Percentiles rank a stretch among this genome's conserved stretches.
Evolutionary conservation across 768 basidiomycete species (phyloP).

Genomic region (Termitomyces sp.): DNA sequence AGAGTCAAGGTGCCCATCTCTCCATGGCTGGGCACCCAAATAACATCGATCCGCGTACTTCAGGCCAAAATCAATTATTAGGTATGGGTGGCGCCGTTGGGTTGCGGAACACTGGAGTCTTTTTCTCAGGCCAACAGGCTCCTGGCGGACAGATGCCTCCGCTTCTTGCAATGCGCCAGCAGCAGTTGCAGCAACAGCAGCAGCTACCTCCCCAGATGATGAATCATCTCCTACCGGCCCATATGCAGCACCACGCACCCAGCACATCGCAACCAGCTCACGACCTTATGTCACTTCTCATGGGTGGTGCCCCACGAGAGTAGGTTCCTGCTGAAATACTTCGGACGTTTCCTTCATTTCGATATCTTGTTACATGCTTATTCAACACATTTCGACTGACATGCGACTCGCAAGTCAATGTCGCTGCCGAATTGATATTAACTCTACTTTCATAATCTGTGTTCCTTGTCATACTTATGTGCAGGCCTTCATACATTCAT

Average conservation of each 20-base stretch:
- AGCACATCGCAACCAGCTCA: conserved; percentile 52
- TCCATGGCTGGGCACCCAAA: conserved; percentile 46
- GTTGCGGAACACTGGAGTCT: conserved; percentile 40
- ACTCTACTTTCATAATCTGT: conserved; percentile 9
- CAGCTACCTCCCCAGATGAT: conserved; percentile 54
- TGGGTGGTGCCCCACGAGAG: conserved; percentile 69
- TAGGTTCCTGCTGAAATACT: conserved; percentile 28
- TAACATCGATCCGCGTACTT: conserved; percentile 49
- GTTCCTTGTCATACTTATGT: conserved; percentile 9
- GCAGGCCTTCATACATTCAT: conserved; percentile 13
- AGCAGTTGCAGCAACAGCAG: conserved; percentile 31
- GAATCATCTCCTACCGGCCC: conserved; percentile 42
- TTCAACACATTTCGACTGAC: conserved; percentile 1
- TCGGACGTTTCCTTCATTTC: conserved; percentile 8
- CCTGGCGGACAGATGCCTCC: conserved; percentile 35
- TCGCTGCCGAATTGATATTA: conserved; percentile 2
- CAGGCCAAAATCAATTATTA: conserved; percentile 46
- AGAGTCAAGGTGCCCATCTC: conserved; percentile 38
- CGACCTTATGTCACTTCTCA: conserved; percentile 79
- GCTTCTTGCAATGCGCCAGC: conserved; percentile 44
- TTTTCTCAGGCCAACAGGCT: conserved; percentile 44
- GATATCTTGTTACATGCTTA: background rate
- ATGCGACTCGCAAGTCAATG: background rate
- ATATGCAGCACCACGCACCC: conserved; percentile 48
- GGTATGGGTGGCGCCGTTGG: conserved; percentile 40